phyloP scores from a whole-genome alignment of 78 protist species.

The Monocercomonoides exilis region DNA sequence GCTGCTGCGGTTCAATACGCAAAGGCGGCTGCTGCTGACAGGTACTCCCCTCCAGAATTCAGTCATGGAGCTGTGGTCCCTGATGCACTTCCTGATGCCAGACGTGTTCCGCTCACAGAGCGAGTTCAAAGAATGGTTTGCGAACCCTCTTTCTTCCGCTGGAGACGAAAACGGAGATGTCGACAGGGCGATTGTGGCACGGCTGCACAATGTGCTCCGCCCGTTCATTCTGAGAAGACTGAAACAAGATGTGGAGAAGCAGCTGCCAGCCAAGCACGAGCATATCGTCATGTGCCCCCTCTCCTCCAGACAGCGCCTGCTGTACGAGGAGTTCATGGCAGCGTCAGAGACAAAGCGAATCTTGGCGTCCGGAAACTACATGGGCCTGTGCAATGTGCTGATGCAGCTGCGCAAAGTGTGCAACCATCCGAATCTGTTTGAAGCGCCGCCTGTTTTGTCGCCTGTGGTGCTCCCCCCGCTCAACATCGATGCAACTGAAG shows the following conservation, averaged over 20 bases:
- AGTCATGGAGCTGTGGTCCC: slow-evolving; percentile 91
- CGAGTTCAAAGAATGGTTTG: slow-evolving; percentile 76
- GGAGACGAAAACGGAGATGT: background rate
- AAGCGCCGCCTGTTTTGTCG: slow-evolving; percentile 53
- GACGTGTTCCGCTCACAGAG: slow-evolving; percentile 61
- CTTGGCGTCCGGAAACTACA: slow-evolving; percentile 36
- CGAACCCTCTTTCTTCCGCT: slow-evolving; percentile 59
- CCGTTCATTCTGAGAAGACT: slow-evolving; percentile 86
- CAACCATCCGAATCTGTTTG: slow-evolving; percentile 86
- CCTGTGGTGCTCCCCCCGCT: slow-evolving; percentile 45
- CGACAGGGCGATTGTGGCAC: slow-evolving; percentile 21
- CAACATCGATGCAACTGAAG: no score
- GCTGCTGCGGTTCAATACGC: slow-evolving; percentile 57
- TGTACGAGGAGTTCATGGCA: slow-evolving; percentile 74
- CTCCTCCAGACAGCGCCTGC: slow-evolving; percentile 61
- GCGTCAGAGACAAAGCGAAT: slow-evolving; percentile 38
- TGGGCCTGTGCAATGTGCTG: slow-evolving; percentile 58
- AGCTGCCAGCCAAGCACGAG: slow-evolving; percentile 66
- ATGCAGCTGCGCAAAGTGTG: slow-evolving; percentile 84
- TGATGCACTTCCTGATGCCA: slow-evolving; percentile 89
- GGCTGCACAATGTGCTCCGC: slow-evolving; percentile 69
- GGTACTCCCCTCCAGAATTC: slow-evolving; percentile 94
- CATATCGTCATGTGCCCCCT: slow-evolving; percentile 60
- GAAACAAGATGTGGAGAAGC: slow-evolving; percentile 76
- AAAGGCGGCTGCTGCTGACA: slow-evolving; percentile 69